Evolutionary conservation across 306 rosid genomes (phyloP), one percentile per base, ranked within the genome.

Genomic region (Glycyrrhiza uralensis): DNA sequence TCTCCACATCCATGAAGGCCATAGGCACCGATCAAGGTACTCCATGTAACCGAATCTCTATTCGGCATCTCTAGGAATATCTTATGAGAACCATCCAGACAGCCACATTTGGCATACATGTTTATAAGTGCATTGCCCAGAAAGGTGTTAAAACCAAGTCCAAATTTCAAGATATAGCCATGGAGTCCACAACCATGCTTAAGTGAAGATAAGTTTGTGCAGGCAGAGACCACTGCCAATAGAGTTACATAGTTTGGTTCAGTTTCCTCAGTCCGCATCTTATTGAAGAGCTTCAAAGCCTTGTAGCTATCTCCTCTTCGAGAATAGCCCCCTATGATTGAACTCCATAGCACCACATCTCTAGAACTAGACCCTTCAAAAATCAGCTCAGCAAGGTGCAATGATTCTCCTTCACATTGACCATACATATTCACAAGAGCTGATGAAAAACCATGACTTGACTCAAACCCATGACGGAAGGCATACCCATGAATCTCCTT

Each of bases 301-400:
- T 82, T 83, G 63, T 52, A 42, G 42, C 63, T 30, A 73, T 83
- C 66, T 39, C 87, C 84, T 49, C 85, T 75, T 61, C 44, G 82
- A 80, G 90, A 68, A 80, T 79, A 80, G 70, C 86, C 55, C 67
- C 87, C 83, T 22, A 89, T 85, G 65, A 87, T 73, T 26, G 76
- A 78, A 82, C 84, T 87, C 96, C 96, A 89, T 52, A 84, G 64
- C 64, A 89, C 90, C 74, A 87, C 92, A 82, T 87, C 96, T 60
- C 59, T 85, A 61, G 51, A 62, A 49, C 69, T 58, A 4, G 76
- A 79, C 76, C 81, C 72, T 76, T 83, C 67, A 39, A 89, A 89
- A 47, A 87, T 74, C 7, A 59, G 44, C 72, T 81, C 66, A 12
- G 92, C 85, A 72, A 79, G 24, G 76, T 38, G 85, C 30, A 84